Evolutionary conservation across 208 protist species (phyloP).

Genomic region (Kentomonas sorsogonicus): DNA sequence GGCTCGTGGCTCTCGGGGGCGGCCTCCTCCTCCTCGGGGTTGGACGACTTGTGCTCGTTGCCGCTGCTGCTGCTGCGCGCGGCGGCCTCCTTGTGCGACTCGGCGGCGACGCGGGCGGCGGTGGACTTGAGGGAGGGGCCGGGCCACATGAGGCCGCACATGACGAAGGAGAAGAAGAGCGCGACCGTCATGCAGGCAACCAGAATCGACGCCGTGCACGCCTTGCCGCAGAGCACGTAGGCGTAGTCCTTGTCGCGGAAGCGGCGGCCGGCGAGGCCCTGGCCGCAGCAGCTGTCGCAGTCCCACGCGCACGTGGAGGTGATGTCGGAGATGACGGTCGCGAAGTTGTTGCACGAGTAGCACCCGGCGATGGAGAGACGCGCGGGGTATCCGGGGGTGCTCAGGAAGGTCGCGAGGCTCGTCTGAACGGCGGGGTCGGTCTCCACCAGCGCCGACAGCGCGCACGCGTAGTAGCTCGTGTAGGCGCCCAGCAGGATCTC

Average conservation of each 20-base stretch:
- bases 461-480: slow-evolving; percentile 33
- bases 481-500: slow-evolving; percentile 19
- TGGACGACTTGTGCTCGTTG: slow-evolving; percentile 10
- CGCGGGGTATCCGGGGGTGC: slow-evolving; percentile 31
- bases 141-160: slow-evolving; percentile 40
- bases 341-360: slow-evolving; percentile 44
- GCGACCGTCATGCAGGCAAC: slow-evolving; percentile 32
- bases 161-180: slow-evolving; percentile 23
- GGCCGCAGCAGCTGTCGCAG: slow-evolving; percentile 20
- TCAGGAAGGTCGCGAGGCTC: slow-evolving; percentile 10
- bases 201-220: slow-evolving; percentile 39
- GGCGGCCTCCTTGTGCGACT: slow-evolving; percentile 14
- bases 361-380: slow-evolving; percentile 23
- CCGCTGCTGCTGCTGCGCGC: slow-evolving; percentile 10
- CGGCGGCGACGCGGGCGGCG: slow-evolving; percentile 4
- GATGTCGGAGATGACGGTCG: slow-evolving; percentile 10
- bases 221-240: slow-evolving; percentile 38
- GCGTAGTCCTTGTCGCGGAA: slow-evolving; percentile 37
- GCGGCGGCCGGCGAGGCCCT: slow-evolving; percentile 12
- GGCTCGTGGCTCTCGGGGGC: background rate
- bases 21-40: slow-evolving; percentile 9
- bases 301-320: slow-evolving; percentile 17
- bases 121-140: slow-evolving; percentile 47
- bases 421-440: background rate
- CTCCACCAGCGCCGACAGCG: slow-evolving; percentile 17